phyloP scores from a whole-genome alignment of 2,329 filamentous ascomycete genomes.

The Colletotrichum sidae region DNA sequence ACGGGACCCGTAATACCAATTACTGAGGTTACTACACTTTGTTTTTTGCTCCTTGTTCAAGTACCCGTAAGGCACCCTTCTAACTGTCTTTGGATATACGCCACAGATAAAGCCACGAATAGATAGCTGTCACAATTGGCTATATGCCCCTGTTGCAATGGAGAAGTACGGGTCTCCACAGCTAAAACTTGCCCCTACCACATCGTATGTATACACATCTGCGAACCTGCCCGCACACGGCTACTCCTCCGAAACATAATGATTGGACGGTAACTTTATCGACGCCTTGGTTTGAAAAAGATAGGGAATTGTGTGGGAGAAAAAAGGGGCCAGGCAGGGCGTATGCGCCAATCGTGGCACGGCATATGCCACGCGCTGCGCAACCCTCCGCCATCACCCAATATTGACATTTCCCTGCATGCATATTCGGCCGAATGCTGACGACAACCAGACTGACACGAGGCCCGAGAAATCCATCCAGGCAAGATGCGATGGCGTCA shows the following conservation, averaged over 20 bases:
- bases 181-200: too few species aligned
- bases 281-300: not conserved
- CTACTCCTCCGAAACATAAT: not conserved
- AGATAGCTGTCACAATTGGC: too few species aligned
- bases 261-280: not conserved
- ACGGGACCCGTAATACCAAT: constrained; percentile 4
- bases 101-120: too few species aligned
- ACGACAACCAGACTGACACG: constrained; percentile 3
- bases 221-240: constrained; percentile 16
- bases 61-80: too few species aligned
- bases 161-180: too few species aligned
- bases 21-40: too few species aligned
- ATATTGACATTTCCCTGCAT: constrained; percentile 31
- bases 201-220: not conserved
- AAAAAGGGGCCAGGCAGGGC: constrained; percentile 1
- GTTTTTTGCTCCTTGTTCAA: too few species aligned
- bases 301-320: not conserved
- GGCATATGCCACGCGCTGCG: constrained; percentile 34
- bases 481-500: not conserved
- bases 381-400: constrained; percentile 31
- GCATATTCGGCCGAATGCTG: constrained; percentile 21
- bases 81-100: too few species aligned
- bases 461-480: not conserved
- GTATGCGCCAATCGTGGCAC: constrained; percentile 19
- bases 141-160: too few species aligned